These are phyloP conservation scores for Noccaea caerulescens DNA, from an alignment of 345 rosid species.

Conservation along the genomic window DNA sequence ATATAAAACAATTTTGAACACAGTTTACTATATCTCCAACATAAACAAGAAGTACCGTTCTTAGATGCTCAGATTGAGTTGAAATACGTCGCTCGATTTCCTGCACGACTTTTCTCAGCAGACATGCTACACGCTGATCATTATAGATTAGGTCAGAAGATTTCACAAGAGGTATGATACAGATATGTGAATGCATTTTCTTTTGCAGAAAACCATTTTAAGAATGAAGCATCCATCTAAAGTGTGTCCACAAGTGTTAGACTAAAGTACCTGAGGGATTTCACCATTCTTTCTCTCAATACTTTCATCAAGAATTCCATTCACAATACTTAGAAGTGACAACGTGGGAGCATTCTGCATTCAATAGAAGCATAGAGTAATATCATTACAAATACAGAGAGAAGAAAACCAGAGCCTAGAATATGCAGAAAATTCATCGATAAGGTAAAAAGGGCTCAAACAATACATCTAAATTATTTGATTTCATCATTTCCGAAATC, in stretches of 20 bases:
- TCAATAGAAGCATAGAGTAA: slow-evolving; percentile 29
- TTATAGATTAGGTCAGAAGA: slow-evolving; percentile 34
- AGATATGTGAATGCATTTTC: slow-evolving; percentile 45
- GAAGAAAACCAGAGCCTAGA: neutral
- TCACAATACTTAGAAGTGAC: slow-evolving; percentile 80
- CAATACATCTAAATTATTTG: slow-evolving; percentile 74
- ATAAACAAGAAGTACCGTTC: slow-evolving; percentile 61
- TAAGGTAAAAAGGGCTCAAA: slow-evolving; percentile 6
- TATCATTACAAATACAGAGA: slow-evolving; percentile 9
- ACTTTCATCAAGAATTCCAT: slow-evolving; percentile 86
- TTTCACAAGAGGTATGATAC: neutral
- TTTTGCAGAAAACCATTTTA: slow-evolving; percentile 41
- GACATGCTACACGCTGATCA: slow-evolving; percentile 78
- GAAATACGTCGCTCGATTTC: slow-evolving; percentile 96
- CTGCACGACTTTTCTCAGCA: slow-evolving; percentile 78
- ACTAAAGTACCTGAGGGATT: slow-evolving; percentile 76
- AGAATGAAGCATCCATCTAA: neutral
- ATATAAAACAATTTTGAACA: slow-evolving; percentile 3
- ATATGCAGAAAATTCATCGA: neutral
- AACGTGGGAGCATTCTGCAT: slow-evolving; percentile 92
- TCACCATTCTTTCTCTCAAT: slow-evolving; percentile 69
- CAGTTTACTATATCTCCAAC: neutral
- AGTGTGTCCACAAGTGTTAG: neutral
- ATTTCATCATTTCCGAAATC: slow-evolving; percentile 81
- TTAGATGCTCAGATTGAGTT: slow-evolving; percentile 90